A percentile compares a stretch with the other conserved stretches of the same genome.
Evolutionary conservation across 306 rosid species (phyloP).

Genomic region (Amphicarpaea edgeworthii): DNA sequence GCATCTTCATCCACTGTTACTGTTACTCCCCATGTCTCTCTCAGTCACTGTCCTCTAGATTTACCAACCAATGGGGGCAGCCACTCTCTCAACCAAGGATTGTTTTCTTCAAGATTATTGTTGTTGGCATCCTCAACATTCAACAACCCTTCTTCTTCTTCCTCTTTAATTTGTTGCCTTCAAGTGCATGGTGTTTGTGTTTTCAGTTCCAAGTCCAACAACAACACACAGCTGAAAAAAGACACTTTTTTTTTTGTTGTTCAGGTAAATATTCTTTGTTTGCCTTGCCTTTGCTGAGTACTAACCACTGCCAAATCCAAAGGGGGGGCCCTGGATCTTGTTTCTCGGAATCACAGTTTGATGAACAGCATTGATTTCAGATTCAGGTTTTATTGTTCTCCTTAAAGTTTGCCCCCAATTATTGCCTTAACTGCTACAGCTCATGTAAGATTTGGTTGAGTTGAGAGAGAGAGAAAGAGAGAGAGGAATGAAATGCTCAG

Average conservation of each 20-base stretch:
- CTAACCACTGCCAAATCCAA: slow-evolving; percentile 26
- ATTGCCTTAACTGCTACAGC: slow-evolving; percentile 19
- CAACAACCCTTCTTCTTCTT: slow-evolving; percentile 35
- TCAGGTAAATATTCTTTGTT: slow-evolving; percentile 64
- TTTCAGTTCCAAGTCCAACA: slow-evolving; percentile 27
- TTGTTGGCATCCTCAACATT: slow-evolving; percentile 26
- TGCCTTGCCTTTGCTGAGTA: slow-evolving; percentile 32
- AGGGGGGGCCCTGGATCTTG: slow-evolving; percentile 52
- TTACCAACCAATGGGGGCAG: slow-evolving; percentile 45
- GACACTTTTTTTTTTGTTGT: background rate
- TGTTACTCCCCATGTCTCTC: slow-evolving; percentile 29
- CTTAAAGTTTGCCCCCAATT: slow-evolving; percentile 33
- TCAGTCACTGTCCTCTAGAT: slow-evolving; percentile 52
- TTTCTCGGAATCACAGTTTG: slow-evolving; percentile 46
- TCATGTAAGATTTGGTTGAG: slow-evolving; percentile 46
- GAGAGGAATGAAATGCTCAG: slow-evolving; percentile 55
- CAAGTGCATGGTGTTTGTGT: slow-evolving; percentile 42
- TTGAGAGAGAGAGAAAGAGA: slow-evolving; percentile 19
- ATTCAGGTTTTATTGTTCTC: slow-evolving; percentile 39
- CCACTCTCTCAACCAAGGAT: slow-evolving; percentile 45
- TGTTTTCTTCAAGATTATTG: slow-evolving; percentile 65
- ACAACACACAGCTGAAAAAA: background rate
- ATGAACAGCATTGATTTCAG: slow-evolving; percentile 43
- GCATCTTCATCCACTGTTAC: slow-evolving; percentile 28
- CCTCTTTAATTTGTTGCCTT: no score